Evolutionary conservation across 352 stramenopile species (phyloP), one percentile per base, ranked within the genome.

Genomic region (Ophiocytium majus): DNA sequence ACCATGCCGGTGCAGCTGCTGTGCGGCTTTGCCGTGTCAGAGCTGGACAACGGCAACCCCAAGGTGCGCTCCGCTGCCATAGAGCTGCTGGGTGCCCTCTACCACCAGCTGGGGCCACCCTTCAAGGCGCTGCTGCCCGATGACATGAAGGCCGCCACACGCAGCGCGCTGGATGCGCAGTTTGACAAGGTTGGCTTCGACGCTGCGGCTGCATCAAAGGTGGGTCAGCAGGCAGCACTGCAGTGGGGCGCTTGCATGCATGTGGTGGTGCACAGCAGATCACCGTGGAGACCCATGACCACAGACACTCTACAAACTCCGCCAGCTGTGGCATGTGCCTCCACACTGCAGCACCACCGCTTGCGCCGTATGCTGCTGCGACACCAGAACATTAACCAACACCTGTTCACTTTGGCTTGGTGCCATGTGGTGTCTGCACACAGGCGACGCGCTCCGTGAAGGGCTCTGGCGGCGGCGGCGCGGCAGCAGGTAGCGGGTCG

Each of bases 121-220:
- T 76, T 89, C 81, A 89, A 89, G 43, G 85, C 76, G 49, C 85
- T 89, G 14, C 83, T 89, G 57, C 82, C 85, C 10, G 85, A 89
- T 78, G 75, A 81, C 50, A 81, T 81, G 1, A 81, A 81, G 32
- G 31, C 75, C 37, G 75, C 75, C 32, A 50, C 75, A 33, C 75
- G 75, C 31, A 17, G 10, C 5, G n/a, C 50, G 19, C 10, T 81
- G 1, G 75, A 57, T 14, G 75, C 75, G 31, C 75, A 81, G 36
- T 81, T 81, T 81, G 75, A 81, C 5, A 81, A 81, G 50, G 32
- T 43, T 33, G 75, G 75, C 5, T 81, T 37, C 17, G 75, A 81
- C 50, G 75, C 75, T 81, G 32, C 1, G 5, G 75, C 75, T 9
- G 31, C 75, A 14, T 10, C 5, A 17, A 57, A 57, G 43, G 43